Conservation (phyloP, 106 monocot genomes). For the Platanthera guangdongensis region DNA sequence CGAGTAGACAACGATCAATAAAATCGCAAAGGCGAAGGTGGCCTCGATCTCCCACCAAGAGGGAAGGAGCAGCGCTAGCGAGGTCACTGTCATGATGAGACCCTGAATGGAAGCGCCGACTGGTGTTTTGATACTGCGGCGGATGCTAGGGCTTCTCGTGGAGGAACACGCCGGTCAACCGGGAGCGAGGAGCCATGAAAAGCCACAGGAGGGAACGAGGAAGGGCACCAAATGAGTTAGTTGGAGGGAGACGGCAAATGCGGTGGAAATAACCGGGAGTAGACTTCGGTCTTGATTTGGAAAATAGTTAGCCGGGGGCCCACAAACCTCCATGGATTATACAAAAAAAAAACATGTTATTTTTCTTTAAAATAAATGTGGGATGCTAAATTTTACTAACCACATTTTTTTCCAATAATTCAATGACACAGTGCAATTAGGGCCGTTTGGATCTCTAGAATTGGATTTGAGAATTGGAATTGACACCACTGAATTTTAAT, state of each 20-base stretch:
- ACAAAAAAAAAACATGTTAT: too few species aligned
- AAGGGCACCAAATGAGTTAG: conserved; percentile 4
- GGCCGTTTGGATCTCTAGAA: too few species aligned
- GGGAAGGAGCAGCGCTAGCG: conserved; percentile 40
- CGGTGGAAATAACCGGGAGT: background rate
- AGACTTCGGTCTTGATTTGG: too few species aligned
- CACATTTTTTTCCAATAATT: too few species aligned
- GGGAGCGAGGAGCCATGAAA: conserved; percentile 10
- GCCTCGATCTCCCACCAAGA: conserved; percentile 73
- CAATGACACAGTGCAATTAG: too few species aligned
- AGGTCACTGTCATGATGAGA: conserved; percentile 27
- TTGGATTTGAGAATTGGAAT: too few species aligned
- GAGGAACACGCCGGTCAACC: background rate
- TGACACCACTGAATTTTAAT: too few species aligned
- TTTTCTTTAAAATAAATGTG: too few species aligned
- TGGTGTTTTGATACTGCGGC: too few species aligned
- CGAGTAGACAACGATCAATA: conserved; percentile 37
- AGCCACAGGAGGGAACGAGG: conserved; percentile 1
- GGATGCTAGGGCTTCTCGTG: conserved; percentile 13
- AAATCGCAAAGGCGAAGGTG: conserved; percentile 37
- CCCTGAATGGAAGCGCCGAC: background rate
- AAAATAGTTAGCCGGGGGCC: too few species aligned
- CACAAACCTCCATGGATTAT: too few species aligned
- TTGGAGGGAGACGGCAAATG: conserved; percentile 12
- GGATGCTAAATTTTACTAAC: too few species aligned